A percentile compares a stretch with the other conserved stretches of the same genome.
Conservation (phyloP, 1,284 basidiomycete species). For the Pterula multifida region DNA sequence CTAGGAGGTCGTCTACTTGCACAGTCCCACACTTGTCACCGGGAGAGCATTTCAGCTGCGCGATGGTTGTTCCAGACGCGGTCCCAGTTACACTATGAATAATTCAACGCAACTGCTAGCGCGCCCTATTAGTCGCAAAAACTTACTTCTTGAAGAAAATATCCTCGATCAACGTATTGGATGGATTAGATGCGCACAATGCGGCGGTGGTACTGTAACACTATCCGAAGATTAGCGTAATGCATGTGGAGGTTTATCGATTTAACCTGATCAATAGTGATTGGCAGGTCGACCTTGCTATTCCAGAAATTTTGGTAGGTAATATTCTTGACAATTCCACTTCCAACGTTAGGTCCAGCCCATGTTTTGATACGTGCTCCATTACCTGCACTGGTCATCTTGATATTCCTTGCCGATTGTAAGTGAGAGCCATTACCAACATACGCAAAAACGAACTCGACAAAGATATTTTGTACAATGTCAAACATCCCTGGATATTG, state of each 20-base stretch:
- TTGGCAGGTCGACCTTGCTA: conserved; percentile 40
- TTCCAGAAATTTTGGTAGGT: conserved; percentile 38
- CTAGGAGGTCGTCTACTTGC: conserved; percentile 32
- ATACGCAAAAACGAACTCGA: conserved; percentile 29
- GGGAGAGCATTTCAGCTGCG: conserved; percentile 43
- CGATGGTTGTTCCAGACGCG: conserved; percentile 40
- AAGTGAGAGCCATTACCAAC: neutral
- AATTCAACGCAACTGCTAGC: neutral
- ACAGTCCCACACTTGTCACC: conserved; percentile 37
- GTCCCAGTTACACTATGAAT: conserved; percentile 41
- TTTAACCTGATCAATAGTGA: conserved; percentile 39
- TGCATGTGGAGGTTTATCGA: neutral
- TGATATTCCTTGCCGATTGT: conserved; percentile 30
- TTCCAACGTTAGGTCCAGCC: conserved; percentile 48
- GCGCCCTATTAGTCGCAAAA: conserved; percentile 1
- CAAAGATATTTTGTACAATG: conserved; percentile 55
- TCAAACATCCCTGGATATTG: conserved; percentile 50
- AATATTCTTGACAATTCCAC: conserved; percentile 47
- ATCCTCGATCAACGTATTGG: conserved; percentile 39
- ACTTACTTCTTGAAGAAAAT: conserved; percentile 35
- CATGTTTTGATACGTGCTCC: conserved; percentile 61
- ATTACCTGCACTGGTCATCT: conserved; percentile 49
- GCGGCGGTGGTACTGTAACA: conserved; percentile 39
- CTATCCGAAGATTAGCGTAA: conserved; percentile 16
- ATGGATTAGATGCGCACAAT: conserved; percentile 37